Base-by-base conservation (phyloP, 805 yeast species). In the Candida palmyrensis region DNA sequence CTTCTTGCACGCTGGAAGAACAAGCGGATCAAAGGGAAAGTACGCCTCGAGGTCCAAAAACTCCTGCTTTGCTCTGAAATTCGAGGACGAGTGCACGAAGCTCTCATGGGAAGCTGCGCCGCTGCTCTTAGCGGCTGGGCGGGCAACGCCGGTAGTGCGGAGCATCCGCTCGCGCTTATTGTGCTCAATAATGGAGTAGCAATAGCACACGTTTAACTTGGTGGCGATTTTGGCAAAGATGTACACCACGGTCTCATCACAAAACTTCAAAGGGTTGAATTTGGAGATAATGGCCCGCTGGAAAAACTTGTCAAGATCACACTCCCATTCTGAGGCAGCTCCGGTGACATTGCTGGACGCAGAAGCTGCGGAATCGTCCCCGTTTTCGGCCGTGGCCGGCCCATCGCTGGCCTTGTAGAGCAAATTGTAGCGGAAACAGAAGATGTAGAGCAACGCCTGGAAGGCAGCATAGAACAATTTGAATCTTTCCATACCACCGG, bases 201-300 rank as follows among this genome's bases (percentile, higher is more conserved):
- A 90, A 59, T 89, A 90, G 32, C 94, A 94, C 13, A 86, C 83
- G 50, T 86, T 87, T 44, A 86, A 85, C 48, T 80, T 79, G 47
- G 90, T 94, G 3, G 97, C 86, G 26, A 92, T 77, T 43, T 87
- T 81, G 9, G 97, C 97, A 66, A 90, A 90, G 68, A 89, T 90
- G 38, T 80, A 71, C 39, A 89, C 96, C 29, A 90, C 97, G 11
- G 94, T 86, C 49, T 85, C 95, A 51, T 89, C 90, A 59, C 96
- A 87, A 64, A 79, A 90, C 53, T 87, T 86, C 47, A 90, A 71
- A 3, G 97, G 97, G 54, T 90, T 92, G 68, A 92, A 90, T 51
- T 83, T 83, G 8, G 96, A 81, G 23, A 88, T 73, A 21, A 90
- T 77, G 49, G 84, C 74, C 43, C 94, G 71, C 55, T 83, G 96